Percentiles rank a stretch among this genome's conserved stretches.
phyloP scores from a whole-genome alignment of 139 green algal genomes.

The Coccomyxa sp. region DNA sequence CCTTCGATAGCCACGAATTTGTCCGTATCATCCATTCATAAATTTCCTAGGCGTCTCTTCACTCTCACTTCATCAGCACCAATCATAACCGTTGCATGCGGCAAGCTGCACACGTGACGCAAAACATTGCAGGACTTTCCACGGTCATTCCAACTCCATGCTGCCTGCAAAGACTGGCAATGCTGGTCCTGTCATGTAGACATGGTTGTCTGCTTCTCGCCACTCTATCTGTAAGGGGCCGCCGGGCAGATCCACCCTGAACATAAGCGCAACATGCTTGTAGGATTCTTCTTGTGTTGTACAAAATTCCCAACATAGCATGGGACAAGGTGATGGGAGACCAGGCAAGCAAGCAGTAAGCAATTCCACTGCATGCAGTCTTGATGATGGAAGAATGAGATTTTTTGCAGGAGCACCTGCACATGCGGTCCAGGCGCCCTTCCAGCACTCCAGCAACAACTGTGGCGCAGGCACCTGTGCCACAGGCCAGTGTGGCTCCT shows the following conservation, averaged over 20 bases:
- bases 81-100: no score
- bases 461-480: conserved; percentile 94
- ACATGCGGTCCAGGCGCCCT: conserved; percentile 71
- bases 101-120: no score
- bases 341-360: neutral
- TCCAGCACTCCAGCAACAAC: conserved; percentile 96
- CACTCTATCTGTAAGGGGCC: conserved; percentile 96
- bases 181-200: conserved; percentile 98
- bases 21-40: no score
- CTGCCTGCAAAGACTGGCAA: conserved; percentile 80
- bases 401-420: conserved; percentile 15
- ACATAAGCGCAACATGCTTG: neutral
- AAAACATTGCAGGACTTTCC: neutral
- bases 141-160: neutral
- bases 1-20: no score
- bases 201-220: conserved; percentile 77
- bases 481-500: conserved; percentile 91
- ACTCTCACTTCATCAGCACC: no score
- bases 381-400: neutral
- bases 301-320: neutral
- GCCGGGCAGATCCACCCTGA: conserved; percentile 89
- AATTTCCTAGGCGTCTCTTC: no score
- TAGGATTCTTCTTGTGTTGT: neutral
- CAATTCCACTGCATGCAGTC: neutral
- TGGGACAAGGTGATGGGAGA: neutral